These are phyloP conservation scores for Suillus weaverae DNA, from an alignment of 768 basidiomycete genomes.

Conservation along the genomic window DNA sequence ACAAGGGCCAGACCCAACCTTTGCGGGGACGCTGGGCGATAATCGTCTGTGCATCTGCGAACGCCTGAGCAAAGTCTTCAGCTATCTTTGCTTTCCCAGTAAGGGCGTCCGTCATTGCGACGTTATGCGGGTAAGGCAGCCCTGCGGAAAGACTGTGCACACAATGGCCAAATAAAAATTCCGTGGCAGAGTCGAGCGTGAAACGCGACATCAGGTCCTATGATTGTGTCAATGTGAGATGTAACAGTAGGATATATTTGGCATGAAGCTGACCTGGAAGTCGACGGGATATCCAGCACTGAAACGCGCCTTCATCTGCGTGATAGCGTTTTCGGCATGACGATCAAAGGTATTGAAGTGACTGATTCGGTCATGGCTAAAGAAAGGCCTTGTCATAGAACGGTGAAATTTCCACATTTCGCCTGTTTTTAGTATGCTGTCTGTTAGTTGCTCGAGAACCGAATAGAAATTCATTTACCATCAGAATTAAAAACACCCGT, in stretches of 20 bases:
- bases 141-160: slow-evolving; percentile 52
- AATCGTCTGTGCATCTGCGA: slow-evolving; percentile 46
- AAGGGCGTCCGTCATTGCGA: slow-evolving; percentile 17
- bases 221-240: not conserved
- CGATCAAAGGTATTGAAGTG: slow-evolving; percentile 63
- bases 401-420: slow-evolving; percentile 65
- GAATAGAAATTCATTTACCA: slow-evolving; percentile 35
- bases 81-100: slow-evolving; percentile 32
- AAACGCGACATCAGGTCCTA: slow-evolving; percentile 62
- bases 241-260: not conserved
- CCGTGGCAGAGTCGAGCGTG: slow-evolving; percentile 65
- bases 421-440: slow-evolving; percentile 29
- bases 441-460: slow-evolving; percentile 6
- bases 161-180: slow-evolving; percentile 63
- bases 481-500: slow-evolving; percentile 71
- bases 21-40: slow-evolving; percentile 43
- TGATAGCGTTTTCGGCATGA: slow-evolving; percentile 46
- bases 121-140: slow-evolving; percentile 54
- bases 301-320: slow-evolving; percentile 48
- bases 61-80: slow-evolving; percentile 48
- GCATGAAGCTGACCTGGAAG: slow-evolving; percentile 44
- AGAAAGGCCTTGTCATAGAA: slow-evolving; percentile 65
- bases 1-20: slow-evolving; percentile 54
- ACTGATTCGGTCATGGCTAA: slow-evolving; percentile 57
- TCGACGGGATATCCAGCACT: slow-evolving; percentile 53